Conservation (phyloP, 1,139 yeast species). For the Kodamaea fungicola region DNA sequence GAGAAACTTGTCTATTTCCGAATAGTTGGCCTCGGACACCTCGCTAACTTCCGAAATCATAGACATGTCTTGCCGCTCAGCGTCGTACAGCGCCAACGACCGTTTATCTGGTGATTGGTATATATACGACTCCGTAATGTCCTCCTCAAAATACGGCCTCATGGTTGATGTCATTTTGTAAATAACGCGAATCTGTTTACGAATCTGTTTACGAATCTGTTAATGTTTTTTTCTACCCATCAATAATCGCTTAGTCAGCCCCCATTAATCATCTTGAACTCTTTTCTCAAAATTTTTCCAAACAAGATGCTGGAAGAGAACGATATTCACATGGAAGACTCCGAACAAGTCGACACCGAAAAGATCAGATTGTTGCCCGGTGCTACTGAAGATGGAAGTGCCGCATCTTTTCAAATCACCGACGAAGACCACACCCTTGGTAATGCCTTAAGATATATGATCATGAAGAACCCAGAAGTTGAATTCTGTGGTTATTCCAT, state of each 20-base stretch:
- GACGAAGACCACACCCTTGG: constrained; percentile 97
- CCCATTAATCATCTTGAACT: too few species aligned
- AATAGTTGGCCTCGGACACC: background rate
- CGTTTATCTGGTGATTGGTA: constrained; percentile 8
- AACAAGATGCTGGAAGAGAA: constrained; percentile 19
- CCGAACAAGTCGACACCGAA: constrained; percentile 35
- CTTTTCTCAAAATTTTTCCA: constrained; percentile 1
- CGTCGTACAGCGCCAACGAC: background rate
- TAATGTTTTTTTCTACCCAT: background rate
- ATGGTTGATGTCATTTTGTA: constrained; percentile 4
- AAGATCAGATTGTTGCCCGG: constrained; percentile 73
- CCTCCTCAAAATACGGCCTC: constrained; percentile 2
- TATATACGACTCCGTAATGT: constrained; percentile 8
- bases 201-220: constrained; percentile 1
- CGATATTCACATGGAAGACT: constrained; percentile 25
- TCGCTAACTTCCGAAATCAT: constrained; percentile 2
- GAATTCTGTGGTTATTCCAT: constrained; percentile 98
- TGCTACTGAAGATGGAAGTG: constrained; percentile 90
- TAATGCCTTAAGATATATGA: constrained; percentile 85
- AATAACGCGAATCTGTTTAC: constrained; percentile 5
- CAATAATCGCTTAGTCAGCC: too few species aligned
- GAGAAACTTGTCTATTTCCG: constrained; percentile 4
- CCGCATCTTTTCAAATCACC: constrained; percentile 87
- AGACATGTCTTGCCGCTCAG: background rate
- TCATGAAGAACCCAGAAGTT: constrained; percentile 96